Conservation (phyloP, 2,329 filamentous ascomycete genomes). For the Lizonia empirigonia region DNA sequence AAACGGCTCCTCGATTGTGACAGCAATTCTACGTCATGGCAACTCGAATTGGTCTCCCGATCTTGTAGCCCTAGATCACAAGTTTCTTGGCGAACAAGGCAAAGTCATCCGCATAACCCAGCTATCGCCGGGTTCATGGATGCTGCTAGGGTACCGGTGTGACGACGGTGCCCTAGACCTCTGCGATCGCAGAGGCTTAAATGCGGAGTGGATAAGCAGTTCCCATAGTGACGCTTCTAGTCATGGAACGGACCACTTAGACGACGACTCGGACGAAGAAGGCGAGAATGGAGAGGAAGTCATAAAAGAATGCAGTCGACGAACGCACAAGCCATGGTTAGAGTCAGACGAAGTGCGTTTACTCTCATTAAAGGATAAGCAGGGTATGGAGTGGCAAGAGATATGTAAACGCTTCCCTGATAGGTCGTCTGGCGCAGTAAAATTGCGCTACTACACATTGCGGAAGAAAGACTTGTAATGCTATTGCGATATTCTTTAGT, state of each 20-base stretch:
- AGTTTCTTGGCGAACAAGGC: slow-evolving; percentile 15
- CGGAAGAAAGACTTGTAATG: slow-evolving; percentile 9
- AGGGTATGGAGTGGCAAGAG: slow-evolving; percentile 17
- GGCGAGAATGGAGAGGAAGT: slow-evolving; percentile 14
- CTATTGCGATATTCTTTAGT: not conserved
- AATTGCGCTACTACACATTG: slow-evolving; percentile 20
- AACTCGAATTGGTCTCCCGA: slow-evolving; percentile 11
- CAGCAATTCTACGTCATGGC: slow-evolving; percentile 13
- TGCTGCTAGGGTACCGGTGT: slow-evolving; percentile 17
- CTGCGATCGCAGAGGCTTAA: slow-evolving; percentile 14
- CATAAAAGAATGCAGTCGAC: slow-evolving; percentile 10
- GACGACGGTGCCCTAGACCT: slow-evolving; percentile 7
- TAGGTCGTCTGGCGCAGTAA: slow-evolving; percentile 10
- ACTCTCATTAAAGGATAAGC: slow-evolving; percentile 19
- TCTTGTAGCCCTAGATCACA: slow-evolving; percentile 2
- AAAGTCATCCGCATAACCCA: slow-evolving; percentile 2
- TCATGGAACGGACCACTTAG: slow-evolving; percentile 17
- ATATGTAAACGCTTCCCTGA: slow-evolving; percentile 22
- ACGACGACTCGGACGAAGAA: slow-evolving; percentile 17
- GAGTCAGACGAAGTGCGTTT: slow-evolving; percentile 19
- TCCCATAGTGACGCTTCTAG: slow-evolving; percentile 11
- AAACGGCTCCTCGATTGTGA: slow-evolving; percentile 16
- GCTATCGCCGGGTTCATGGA: slow-evolving; percentile 11
- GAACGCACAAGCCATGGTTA: slow-evolving; percentile 13
- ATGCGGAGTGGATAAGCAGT: slow-evolving; percentile 16